Percentiles rank a stretch among this genome's conserved stretches.
phyloP scores from a whole-genome alignment of 805 yeast genomes.

The Barnettozyma pratensis region DNA sequence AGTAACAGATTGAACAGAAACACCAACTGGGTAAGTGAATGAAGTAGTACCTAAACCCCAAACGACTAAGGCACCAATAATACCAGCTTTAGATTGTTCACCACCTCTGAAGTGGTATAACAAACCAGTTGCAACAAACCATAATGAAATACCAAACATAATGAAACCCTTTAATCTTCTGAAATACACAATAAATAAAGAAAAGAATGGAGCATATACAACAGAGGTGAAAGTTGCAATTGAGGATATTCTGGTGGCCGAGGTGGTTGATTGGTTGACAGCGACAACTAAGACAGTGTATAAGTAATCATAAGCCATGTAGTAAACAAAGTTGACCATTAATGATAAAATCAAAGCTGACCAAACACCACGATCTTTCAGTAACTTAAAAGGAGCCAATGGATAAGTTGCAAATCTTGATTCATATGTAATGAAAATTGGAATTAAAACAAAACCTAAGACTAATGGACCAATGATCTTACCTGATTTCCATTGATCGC shows the following conservation, averaged over 20 bases:
- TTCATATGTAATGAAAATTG: slow-evolving; percentile 61
- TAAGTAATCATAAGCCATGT: slow-evolving; percentile 66
- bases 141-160: slow-evolving; percentile 50
- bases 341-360: slow-evolving; percentile 58
- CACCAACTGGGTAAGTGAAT: slow-evolving; percentile 64
- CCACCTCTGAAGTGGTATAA: slow-evolving; percentile 55
- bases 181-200: slow-evolving; percentile 42
- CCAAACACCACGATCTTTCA: slow-evolving; percentile 71
- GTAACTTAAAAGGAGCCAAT: slow-evolving; percentile 51
- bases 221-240: slow-evolving; percentile 59
- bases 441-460: slow-evolving; percentile 56
- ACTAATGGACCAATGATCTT: slow-evolving; percentile 65
- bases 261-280: slow-evolving; percentile 47
- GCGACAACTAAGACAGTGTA: slow-evolving; percentile 64
- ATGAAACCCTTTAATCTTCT: slow-evolving; percentile 55
- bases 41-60: slow-evolving; percentile 70
- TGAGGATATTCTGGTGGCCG: slow-evolving; percentile 62
- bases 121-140: slow-evolving; percentile 57
- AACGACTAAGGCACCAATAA: slow-evolving; percentile 59
- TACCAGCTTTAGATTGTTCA: slow-evolving; percentile 43
- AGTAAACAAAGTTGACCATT: slow-evolving; percentile 55
- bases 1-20: slow-evolving; percentile 53
- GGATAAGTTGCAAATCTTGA: slow-evolving; percentile 51
- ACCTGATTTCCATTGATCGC: slow-evolving; percentile 51
- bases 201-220: slow-evolving; percentile 51